Evolutionary conservation across 2,329 filamentous ascomycete species (phyloP).

Genomic region (Alternaria sp.): DNA sequence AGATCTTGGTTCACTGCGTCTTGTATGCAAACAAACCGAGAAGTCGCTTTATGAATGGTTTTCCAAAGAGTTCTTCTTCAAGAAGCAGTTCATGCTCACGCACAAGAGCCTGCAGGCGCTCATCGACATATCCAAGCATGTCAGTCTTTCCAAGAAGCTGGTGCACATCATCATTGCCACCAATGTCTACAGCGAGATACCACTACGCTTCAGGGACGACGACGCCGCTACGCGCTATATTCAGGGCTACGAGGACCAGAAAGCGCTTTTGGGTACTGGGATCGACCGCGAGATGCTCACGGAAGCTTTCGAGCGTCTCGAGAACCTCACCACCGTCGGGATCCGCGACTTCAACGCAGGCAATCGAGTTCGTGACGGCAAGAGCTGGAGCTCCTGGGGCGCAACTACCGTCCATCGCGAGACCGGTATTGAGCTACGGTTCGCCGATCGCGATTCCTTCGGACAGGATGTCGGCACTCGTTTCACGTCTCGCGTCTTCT

Average conservation of each 20-base stretch:
- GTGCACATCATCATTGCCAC: constrained; percentile 60
- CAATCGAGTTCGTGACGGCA: constrained; percentile 58
- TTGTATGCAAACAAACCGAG: constrained; percentile 63
- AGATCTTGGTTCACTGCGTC: constrained; percentile 63
- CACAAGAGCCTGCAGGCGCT: constrained; percentile 63
- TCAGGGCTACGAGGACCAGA: constrained; percentile 29
- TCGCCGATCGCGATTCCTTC: constrained; percentile 9
- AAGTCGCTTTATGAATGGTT: constrained; percentile 62
- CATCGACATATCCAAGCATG: constrained; percentile 50
- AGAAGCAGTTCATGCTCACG: constrained; percentile 70
- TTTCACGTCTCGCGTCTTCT: constrained; percentile 26
- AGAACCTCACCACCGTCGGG: constrained; percentile 62
- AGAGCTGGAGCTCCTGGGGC: constrained; percentile 64
- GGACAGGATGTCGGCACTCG: constrained; percentile 4
- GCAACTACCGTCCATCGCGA: constrained; percentile 47
- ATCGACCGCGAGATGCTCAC: constrained; percentile 61
- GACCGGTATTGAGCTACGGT: constrained; percentile 39
- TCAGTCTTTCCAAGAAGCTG: constrained; percentile 48
- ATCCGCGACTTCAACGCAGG: constrained; percentile 64
- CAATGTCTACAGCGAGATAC: constrained; percentile 34
- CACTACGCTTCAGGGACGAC: constrained; percentile 18
- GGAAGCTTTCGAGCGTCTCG: constrained; percentile 62
- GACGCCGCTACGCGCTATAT: constrained; percentile 23
- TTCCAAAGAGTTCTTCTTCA: constrained; percentile 67
- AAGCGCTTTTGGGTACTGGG: constrained; percentile 50